A percentile compares a stretch with the other conserved stretches of the same genome.
phyloP scores from a whole-genome alignment of 176 grass and related monocot genomes.

The Microstegium vimineum region DNA sequence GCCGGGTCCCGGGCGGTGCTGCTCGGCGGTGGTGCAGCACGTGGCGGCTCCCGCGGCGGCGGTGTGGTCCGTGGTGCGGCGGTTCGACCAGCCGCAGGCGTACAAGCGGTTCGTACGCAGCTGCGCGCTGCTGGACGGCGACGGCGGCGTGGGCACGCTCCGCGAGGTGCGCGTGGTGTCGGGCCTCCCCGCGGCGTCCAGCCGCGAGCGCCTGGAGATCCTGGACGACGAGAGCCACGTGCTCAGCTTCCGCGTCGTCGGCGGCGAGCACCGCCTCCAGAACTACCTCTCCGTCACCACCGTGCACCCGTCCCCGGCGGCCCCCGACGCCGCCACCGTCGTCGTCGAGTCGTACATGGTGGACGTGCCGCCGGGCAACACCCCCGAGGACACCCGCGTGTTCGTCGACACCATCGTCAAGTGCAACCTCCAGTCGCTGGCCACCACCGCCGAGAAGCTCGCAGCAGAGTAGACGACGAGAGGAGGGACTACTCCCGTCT shows the following conservation, averaged over 20 bases:
- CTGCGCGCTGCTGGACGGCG: conserved; percentile 71
- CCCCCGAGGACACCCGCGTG: conserved; percentile 77
- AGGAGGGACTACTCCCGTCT: background rate
- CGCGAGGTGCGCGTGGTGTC: conserved; percentile 88
- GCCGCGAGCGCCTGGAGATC: conserved; percentile 87
- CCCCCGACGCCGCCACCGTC: conserved; percentile 51
- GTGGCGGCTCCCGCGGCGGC: conserved; percentile 65
- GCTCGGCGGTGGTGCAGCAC: conserved; percentile 78
- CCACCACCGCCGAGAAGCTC: conserved; percentile 70
- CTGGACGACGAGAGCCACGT: conserved; percentile 94
- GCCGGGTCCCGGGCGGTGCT: conserved; percentile 53
- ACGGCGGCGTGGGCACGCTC: conserved; percentile 83
- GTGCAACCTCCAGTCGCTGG: conserved; percentile 97
- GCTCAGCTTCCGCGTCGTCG: conserved; percentile 81
- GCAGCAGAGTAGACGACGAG: conserved; percentile 39
- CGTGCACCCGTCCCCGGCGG: conserved; percentile 52
- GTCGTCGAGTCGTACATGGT: conserved; percentile 97
- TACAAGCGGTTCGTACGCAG: conserved; percentile 93
- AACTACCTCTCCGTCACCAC: conserved; percentile 94
- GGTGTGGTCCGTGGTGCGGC: conserved; percentile 91
- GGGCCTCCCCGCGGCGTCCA: conserved; percentile 76
- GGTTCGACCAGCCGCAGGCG: conserved; percentile 87
- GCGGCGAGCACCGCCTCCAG: conserved; percentile 84
- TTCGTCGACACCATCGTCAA: conserved; percentile 97
- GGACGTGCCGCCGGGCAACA: conserved; percentile 91